Conservation (phyloP, 345 rosid species). For the Melaleuca alternifolia region DNA sequence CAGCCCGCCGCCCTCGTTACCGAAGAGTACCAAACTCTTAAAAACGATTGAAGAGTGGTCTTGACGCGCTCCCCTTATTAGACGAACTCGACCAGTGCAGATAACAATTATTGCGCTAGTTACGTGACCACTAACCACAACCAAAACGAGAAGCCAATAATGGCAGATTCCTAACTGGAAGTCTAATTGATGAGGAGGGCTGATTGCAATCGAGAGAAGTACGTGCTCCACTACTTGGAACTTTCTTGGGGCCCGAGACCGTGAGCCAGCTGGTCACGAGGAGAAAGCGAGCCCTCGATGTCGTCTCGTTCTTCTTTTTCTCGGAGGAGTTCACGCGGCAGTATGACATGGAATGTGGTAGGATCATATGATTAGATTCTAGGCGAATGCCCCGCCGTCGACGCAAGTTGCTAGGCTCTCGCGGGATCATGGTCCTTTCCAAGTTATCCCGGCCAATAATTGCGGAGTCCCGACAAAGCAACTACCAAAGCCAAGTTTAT, state of each 20-base stretch:
- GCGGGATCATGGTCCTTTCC: background rate
- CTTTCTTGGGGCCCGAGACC: background rate
- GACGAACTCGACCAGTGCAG: background rate
- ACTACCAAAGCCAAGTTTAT: background rate
- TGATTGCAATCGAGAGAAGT: background rate
- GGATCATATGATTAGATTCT: background rate
- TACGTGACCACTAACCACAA: background rate
- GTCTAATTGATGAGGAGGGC: too few species aligned
- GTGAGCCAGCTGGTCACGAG: background rate
- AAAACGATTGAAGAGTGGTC: too few species aligned
- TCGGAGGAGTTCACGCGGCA: too few species aligned
- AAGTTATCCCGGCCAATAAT: background rate
- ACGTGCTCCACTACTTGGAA: background rate
- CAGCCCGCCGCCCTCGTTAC: too few species aligned
- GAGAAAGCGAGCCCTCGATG: background rate
- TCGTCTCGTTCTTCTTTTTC: background rate
- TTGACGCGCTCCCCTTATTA: background rate
- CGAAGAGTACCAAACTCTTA: too few species aligned
- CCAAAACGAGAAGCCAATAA: background rate
- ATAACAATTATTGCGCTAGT: background rate
- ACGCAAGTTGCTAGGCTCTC: background rate
- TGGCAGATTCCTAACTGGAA: background rate
- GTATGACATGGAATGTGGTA: accelerated
- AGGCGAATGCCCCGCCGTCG: background rate
- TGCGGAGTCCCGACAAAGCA: background rate